Conservation (phyloP, 176 grass and related monocot species). For the Aegilops sharonensis region DNA sequence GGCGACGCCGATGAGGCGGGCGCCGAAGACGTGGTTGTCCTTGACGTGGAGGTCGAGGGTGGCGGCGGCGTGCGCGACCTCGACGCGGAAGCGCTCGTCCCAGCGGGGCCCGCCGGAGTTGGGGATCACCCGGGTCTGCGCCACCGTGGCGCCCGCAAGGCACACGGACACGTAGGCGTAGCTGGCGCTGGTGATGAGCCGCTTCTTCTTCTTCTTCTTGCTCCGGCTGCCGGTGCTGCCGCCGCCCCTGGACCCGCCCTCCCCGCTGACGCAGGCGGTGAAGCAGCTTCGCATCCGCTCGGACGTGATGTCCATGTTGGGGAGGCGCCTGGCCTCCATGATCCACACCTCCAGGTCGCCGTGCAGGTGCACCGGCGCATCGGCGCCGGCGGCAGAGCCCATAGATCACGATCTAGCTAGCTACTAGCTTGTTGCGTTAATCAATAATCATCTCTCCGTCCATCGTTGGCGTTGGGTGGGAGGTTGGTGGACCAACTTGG, state of each 20-base stretch:
- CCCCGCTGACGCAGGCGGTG: not conserved
- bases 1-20: conserved; percentile 83
- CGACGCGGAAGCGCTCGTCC: conserved; percentile 87
- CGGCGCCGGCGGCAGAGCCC: conserved; percentile 7
- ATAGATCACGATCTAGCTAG: not conserved
- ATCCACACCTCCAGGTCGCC: conserved; percentile 90
- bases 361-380: conserved; percentile 45
- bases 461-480: too few species aligned
- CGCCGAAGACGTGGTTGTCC: conserved; percentile 92
- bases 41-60: conserved; percentile 85
- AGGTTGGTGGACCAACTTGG: too few species aligned
- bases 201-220: conserved; percentile 48
- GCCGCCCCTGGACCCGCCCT: too few species aligned
- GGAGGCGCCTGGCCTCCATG: conserved; percentile 74
- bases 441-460: too few species aligned
- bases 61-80: conserved; percentile 72
- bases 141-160: conserved; percentile 69
- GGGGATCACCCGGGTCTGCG: conserved; percentile 81
- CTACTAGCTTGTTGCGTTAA: too few species aligned
- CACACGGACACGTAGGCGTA: conserved; percentile 91
- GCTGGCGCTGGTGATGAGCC: conserved; percentile 66
- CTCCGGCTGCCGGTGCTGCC: conserved; percentile 2
- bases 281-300: conserved; percentile 86
- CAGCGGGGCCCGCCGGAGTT: conserved; percentile 86
- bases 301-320: conserved; percentile 84